Conservation (phyloP, 2,329 filamentous ascomycete genomes). For the Septoria petroselini region DNA sequence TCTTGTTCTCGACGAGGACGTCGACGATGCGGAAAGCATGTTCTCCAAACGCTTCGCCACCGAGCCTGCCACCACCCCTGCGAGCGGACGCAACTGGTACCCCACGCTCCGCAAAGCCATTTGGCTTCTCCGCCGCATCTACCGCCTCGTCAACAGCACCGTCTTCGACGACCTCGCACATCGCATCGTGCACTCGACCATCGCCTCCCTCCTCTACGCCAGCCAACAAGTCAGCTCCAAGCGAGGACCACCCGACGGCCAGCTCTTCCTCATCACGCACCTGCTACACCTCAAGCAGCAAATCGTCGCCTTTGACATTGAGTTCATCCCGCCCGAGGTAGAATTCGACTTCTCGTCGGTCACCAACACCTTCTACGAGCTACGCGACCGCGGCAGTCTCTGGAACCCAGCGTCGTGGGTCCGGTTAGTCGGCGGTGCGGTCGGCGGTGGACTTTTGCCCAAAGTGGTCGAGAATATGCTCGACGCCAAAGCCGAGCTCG, state of each 20-base stretch:
- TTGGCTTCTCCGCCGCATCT: slow-evolving; percentile 66
- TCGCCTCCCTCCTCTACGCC: slow-evolving; percentile 73
- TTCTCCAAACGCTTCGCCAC: slow-evolving; percentile 31
- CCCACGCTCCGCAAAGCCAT: slow-evolving; percentile 65
- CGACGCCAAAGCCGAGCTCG: slow-evolving; percentile 66
- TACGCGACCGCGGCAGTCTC: slow-evolving; percentile 61
- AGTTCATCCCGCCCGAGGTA: slow-evolving; percentile 64
- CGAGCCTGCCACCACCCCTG: slow-evolving; percentile 15
- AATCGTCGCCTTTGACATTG: slow-evolving; percentile 93
- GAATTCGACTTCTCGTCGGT: slow-evolving; percentile 65
- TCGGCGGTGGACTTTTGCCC: slow-evolving; percentile 53
- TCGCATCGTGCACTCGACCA: slow-evolving; percentile 86
- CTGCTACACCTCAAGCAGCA: slow-evolving; percentile 93
- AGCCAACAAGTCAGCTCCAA: slow-evolving; percentile 63
- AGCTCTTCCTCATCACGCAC: slow-evolving; percentile 93
- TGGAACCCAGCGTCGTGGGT: slow-evolving; percentile 64
- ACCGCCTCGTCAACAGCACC: slow-evolving; percentile 65
- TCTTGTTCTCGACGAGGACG: slow-evolving; percentile 53
- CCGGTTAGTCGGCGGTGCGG: slow-evolving; percentile 51
- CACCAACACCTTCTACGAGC: slow-evolving; percentile 64
- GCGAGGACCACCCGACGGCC: slow-evolving; percentile 62
- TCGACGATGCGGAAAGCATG: slow-evolving; percentile 52
- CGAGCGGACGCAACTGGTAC: slow-evolving; percentile 54
- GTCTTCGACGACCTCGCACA: slow-evolving; percentile 71
- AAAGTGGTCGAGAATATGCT: slow-evolving; percentile 69